These are phyloP conservation scores for Neonectria ditissima DNA, from an alignment of 2,329 filamentous ascomycete species.

Conservation along the genomic window DNA sequence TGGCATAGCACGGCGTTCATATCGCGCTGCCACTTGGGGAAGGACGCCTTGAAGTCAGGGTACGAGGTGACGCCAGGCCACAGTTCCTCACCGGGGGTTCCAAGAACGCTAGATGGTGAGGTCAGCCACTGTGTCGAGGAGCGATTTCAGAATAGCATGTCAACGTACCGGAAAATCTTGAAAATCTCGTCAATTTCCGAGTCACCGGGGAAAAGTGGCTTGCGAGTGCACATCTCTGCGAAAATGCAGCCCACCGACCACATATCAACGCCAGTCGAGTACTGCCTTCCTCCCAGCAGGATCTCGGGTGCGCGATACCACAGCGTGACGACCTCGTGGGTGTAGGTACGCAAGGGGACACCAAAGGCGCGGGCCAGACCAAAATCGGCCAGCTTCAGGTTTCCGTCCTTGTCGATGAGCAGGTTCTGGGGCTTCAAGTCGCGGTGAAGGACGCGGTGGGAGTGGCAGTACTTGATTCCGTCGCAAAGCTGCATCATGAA, in stretches of 20 bases:
- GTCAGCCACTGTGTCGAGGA: conserved; percentile 24
- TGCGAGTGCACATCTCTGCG: conserved; percentile 95
- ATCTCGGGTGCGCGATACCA: conserved; percentile 96
- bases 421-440: conserved; percentile 93
- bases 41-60: conserved; percentile 91
- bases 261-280: conserved; percentile 95
- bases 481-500: conserved; percentile 92
- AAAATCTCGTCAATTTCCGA: conserved; percentile 69
- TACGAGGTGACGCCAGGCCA: conserved; percentile 97
- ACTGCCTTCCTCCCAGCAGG: conserved; percentile 88
- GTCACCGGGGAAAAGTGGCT: conserved; percentile 91
- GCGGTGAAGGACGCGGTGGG: conserved; percentile 86
- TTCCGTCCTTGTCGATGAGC: conserved; percentile 86
- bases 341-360: conserved; percentile 90
- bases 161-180: conserved; percentile 76
- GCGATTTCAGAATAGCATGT: background rate
- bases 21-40: conserved; percentile 89
- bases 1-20: conserved; percentile 74
- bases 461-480: conserved; percentile 89
- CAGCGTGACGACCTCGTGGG: conserved; percentile 93
- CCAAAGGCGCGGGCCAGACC: conserved; percentile 90
- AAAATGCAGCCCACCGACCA: conserved; percentile 97
- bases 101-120: conserved; percentile 69
- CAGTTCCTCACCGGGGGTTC: conserved; percentile 82
- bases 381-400: conserved; percentile 92